Evolutionary conservation across 1,284 basidiomycete genomes (phyloP).

Genomic region (Phylloboletellus chloephorus): DNA sequence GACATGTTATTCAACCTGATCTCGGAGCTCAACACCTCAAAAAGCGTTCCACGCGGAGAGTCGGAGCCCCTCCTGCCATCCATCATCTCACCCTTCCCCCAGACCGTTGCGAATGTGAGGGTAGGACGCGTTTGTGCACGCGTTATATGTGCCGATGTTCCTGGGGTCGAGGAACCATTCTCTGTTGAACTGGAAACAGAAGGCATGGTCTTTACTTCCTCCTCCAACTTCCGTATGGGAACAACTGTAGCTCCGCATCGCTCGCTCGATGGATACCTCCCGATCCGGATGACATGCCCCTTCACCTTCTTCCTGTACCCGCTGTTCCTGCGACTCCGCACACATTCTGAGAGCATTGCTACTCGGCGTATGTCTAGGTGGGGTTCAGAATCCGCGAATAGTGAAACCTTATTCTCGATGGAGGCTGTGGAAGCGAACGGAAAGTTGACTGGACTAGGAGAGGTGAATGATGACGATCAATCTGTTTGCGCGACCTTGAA

Average conservation of each 20-base stretch:
- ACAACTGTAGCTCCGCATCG: constrained; percentile 17
- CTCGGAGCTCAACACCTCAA: constrained; percentile 21
- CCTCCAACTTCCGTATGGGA: constrained; percentile 33
- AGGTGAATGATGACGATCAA: constrained; percentile 42
- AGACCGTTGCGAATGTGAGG: constrained; percentile 43
- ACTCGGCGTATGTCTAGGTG: constrained; percentile 27
- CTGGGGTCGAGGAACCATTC: constrained; percentile 36
- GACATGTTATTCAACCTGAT: constrained; percentile 43
- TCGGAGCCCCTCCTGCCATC: constrained; percentile 26
- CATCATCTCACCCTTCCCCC: constrained; percentile 45
- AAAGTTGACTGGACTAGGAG: constrained; percentile 42
- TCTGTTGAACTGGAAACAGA: constrained; percentile 49
- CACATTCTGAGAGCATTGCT: constrained; percentile 22
- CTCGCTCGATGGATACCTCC: constrained; percentile 24
- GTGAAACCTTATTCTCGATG: constrained; percentile 52
- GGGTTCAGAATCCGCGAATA: constrained; percentile 33
- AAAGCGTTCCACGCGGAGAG: constrained; percentile 13
- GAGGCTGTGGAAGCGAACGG: constrained; percentile 50
- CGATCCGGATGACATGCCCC: constrained; percentile 36
- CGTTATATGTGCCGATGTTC: constrained; percentile 41
- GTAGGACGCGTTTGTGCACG: constrained; percentile 45
- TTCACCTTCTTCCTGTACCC: constrained; percentile 39
- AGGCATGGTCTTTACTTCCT: constrained; percentile 38
- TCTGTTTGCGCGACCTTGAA: constrained; percentile 40
- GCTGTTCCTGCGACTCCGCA: constrained; percentile 41